Conservation (phyloP, 2,329 filamentous ascomycete genomes). For the Ophiostoma angusticollis region DNA sequence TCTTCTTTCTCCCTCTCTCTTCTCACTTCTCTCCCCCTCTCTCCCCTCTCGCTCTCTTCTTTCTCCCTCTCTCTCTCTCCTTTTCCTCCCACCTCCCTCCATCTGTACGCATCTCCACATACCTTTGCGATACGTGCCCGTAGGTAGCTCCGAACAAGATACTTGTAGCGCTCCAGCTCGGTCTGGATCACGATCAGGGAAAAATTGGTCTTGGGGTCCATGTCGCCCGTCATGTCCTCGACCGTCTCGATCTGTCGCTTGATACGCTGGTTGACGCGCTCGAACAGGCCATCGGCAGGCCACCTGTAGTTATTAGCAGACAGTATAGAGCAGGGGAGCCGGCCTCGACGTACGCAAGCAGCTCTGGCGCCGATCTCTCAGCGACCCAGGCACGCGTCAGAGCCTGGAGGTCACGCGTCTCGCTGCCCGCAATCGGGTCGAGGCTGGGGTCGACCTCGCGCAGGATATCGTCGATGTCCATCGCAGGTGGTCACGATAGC, state of each 20-base stretch:
- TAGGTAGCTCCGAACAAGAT: conserved; percentile 70
- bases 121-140: conserved; percentile 82
- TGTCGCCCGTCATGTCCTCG: conserved; percentile 57
- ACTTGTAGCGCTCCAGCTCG: conserved; percentile 89
- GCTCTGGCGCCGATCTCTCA: conserved; percentile 76
- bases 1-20: no score
- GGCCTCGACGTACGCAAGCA: conserved; percentile 60
- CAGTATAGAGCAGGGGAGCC: background rate
- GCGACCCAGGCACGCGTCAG: conserved; percentile 88
- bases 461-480: conserved; percentile 74
- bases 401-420: conserved; percentile 68
- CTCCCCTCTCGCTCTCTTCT: background rate
- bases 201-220: conserved; percentile 87
- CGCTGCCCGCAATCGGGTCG: conserved; percentile 36
- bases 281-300: conserved; percentile 62
- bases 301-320: conserved; percentile 29
- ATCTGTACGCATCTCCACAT: no score
- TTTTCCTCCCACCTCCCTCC: background rate
- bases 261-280: conserved; percentile 59
- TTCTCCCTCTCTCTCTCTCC: background rate
- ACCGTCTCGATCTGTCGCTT: conserved; percentile 26
- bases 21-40: background rate
- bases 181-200: conserved; percentile 90
- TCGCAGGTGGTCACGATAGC: no score
- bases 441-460: conserved; percentile 54